A percentile compares a stretch with the other conserved stretches of the same genome.
Conservation (phyloP, 306 rosid genomes). For the Fragaria iinumae region DNA sequence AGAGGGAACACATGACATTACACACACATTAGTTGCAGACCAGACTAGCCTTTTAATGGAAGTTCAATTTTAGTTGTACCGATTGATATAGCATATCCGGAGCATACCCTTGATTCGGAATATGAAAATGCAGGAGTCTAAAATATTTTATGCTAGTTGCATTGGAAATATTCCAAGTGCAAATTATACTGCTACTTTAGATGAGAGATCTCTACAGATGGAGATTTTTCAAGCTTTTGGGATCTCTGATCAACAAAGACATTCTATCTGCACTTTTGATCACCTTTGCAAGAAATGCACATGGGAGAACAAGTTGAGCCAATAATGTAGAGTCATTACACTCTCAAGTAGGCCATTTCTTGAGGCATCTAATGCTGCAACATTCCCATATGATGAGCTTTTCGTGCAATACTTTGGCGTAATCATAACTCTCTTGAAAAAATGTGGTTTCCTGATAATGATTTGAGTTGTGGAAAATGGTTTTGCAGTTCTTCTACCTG, state of each 20-base stretch:
- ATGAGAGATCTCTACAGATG: constrained; percentile 3
- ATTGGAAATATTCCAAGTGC: neutral
- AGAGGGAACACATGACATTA: neutral
- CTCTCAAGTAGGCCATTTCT: neutral
- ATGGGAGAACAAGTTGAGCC: constrained; percentile 16
- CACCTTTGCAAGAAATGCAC: neutral
- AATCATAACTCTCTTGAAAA: neutral
- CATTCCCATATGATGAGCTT: neutral
- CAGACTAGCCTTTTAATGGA: neutral
- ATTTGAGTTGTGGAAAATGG: neutral
- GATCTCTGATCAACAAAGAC: constrained; percentile 3
- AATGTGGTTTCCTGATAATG: neutral
- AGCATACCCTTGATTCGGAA: neutral
- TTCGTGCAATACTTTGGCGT: neutral
- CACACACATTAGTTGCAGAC: neutral
- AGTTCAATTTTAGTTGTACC: neutral
- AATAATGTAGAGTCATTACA: neutral
- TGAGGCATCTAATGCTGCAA: constrained; percentile 12
- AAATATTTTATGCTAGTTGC: neutral
- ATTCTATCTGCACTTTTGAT: constrained; percentile 12
- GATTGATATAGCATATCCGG: neutral
- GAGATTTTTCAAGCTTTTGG: constrained; percentile 13
- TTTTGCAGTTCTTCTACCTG: neutral
- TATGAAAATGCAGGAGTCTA: neutral
- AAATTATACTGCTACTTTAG: neutral